Base-by-base conservation (phyloP, 805 yeast genomes). In the Yarrowia sp. region DNA sequence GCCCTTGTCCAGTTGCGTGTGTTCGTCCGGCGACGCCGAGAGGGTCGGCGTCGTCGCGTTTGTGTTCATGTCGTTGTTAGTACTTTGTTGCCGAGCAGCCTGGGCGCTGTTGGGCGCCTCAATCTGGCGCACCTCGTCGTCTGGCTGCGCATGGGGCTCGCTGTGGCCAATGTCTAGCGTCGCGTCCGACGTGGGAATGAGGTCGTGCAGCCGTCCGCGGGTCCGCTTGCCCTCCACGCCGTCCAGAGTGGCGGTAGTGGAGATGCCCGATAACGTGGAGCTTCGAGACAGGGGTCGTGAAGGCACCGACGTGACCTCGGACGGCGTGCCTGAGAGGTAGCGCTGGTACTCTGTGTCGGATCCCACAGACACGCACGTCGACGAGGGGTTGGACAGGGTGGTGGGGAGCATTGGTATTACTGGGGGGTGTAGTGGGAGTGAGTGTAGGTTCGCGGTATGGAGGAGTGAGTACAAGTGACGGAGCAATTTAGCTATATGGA, bases 221-320 rank as follows among this genome's bases (percentile, higher is more conserved):
- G 44, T 75, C 51, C 81, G 73, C 64, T 81, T 80, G 4, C 91
- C 91, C 68, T 86, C 89, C 4, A 85, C 71, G 0, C 91, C 90
- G 70, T 86, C 90, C 66, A 86, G 86, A 16, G 88, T 84, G 21
- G 90, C 90, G 4, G 87, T 84, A 38, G 86, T 84, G 0, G 90
- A 85, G n/a, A 86, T 70, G 32, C 88, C 86, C 1, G 89, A 84
- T 36, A 71, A 62, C 0, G 88, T 83, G 18, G 81, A 80, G 22
- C 87, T 83, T 47, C 89, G 77, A 0, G 89, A 84, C 19, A 82
- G 68, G 0, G 87, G 86, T 44, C 88, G 76, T 0, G 88, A 82
- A n/a, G 66, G 67, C 29, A 63, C 49, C 19, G 27, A 22, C 25
- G 55, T 32, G 41, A 42, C 51, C n/a, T 42, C 56, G 29, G 47